Base-by-base conservation (phyloP, 148 eudicot species). In the Cornus suecica region DNA sequence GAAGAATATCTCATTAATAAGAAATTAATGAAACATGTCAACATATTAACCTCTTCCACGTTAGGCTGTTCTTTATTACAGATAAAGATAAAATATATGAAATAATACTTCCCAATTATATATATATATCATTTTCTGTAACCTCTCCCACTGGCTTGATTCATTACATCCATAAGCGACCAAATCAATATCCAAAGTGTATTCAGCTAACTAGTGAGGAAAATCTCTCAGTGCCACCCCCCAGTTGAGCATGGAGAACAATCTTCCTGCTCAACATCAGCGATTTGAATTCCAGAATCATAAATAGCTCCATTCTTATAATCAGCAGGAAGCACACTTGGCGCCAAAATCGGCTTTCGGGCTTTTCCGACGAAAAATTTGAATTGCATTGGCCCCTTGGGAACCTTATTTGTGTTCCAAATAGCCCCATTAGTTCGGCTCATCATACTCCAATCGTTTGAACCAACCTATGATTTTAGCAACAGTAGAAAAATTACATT, bases 331-430 rank as follows among this genome's bases (percentile, higher is more conserved):
- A 94, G 76, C 5, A 84, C 93, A 69, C 74, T 78, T 68, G 82
- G 76, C 31, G 92, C 91, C 91, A 89, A 92, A 77, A 85, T 60
- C 56, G 70, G 72, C 37, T 87, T 90, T 61, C 92, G 92, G 69
- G 88, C 97, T 9, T 68, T 89, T 23, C 77, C 84, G 58, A 89
- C 89, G 56, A 76, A 65, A n/a, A 92, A 74, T 41, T 94, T 84
- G 64, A 94, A 81, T 71, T 87, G 88, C 77, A 94, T 30, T 18
- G 92, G 77, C 76, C 99, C 97, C 5, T 4, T 75, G n/a, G 97
- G 99, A 11, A 77, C 90, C 18, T 68, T 64, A 34, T 83, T 81
- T 37, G 92, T 88, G 77, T 87, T 90, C 95, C 97, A 94, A 54
- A 94, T 84, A 0, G 90, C 96, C 16, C 97, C 96, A 51, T 92